Conservation (phyloP, 441 rosid genomes). For the Corymbia calophylla region DNA sequence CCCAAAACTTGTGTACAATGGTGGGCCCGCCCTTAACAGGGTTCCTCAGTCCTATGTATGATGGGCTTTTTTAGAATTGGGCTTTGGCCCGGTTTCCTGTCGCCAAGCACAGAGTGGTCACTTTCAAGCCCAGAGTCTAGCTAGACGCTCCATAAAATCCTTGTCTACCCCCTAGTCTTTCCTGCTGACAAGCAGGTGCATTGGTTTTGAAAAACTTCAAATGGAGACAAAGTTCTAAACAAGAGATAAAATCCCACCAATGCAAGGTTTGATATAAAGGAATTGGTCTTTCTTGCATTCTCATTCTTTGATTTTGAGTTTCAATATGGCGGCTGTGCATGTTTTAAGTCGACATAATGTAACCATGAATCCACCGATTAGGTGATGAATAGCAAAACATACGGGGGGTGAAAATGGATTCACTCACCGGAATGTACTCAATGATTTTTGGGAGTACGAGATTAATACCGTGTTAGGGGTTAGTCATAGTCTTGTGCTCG, state of each 20-base stretch:
- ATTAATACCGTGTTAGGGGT: neutral
- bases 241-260: neutral
- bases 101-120: neutral
- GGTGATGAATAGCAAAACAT: neutral
- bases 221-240: neutral
- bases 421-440: neutral
- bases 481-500: neutral
- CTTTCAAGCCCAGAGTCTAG: neutral
- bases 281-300: neutral
- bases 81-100: neutral
- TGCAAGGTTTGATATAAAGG: neutral
- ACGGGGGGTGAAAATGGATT: neutral
- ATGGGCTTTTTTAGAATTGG: neutral
- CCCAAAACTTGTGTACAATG: neutral
- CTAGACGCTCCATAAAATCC: neutral
- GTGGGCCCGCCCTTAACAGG: neutral
- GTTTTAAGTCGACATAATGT: neutral
- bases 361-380: neutral
- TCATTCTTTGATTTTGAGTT: neutral
- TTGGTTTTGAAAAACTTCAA: neutral
- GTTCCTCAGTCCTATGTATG: neutral
- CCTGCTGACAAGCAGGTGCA: neutral
- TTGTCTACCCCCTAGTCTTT: accelerated
- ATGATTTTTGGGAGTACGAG: neutral
- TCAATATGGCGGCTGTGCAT: neutral